Evolutionary conservation across 352 stramenopile species (phyloP).

Genomic region (Elongisporangium undulatum): DNA sequence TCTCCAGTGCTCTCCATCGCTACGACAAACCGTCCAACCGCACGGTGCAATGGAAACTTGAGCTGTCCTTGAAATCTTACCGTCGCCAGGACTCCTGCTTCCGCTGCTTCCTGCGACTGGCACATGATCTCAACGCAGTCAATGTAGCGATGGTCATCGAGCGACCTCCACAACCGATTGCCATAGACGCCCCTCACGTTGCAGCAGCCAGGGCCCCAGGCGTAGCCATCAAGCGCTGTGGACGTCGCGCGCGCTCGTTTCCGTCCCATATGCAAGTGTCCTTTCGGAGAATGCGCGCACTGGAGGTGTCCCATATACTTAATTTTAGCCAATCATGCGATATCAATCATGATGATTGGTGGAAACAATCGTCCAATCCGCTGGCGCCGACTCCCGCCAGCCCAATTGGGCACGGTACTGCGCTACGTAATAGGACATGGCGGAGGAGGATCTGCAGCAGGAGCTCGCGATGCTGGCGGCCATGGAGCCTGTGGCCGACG

Average conservation of each 20-base stretch:
- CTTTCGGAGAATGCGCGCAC: not conserved
- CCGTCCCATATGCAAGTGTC: not conserved
- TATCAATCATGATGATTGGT: not conserved
- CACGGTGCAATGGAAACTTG: not conserved
- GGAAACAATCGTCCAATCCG: not conserved
- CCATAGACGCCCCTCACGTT: not conserved
- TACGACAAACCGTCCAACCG: not conserved
- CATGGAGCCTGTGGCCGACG: not conserved
- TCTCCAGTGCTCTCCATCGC: not conserved
- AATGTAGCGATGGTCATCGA: not conserved
- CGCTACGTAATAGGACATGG: not conserved
- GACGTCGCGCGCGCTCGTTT: not conserved
- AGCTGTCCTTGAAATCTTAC: not conserved
- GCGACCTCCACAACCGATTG: not conserved
- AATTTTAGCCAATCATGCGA: not conserved
- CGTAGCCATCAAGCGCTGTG: not conserved
- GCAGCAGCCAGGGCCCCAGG: not conserved
- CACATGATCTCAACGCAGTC: not conserved
- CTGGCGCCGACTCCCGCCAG: not conserved
- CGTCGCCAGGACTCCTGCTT: not conserved
- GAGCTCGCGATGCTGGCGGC: not conserved
- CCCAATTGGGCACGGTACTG: too few species aligned
- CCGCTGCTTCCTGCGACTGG: not conserved
- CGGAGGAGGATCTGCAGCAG: not conserved
- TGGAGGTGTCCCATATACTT: not conserved